These are phyloP conservation scores for Yamadazyma kanchanaburiensis DNA, from an alignment of 1,139 yeast species.

Conservation along the genomic window DNA sequence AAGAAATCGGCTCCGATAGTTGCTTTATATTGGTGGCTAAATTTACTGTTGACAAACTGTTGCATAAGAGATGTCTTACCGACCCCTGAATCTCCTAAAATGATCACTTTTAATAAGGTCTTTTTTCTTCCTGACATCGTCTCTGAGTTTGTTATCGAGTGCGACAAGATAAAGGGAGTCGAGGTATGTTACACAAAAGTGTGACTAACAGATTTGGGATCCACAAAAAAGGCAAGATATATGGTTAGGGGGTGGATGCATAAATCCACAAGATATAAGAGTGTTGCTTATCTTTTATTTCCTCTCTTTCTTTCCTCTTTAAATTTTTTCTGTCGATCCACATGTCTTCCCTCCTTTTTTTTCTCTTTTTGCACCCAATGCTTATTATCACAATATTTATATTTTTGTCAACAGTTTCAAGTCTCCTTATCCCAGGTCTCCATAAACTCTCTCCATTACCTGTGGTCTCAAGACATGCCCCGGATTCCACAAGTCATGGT, in stretches of 20 bases:
- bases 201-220: conserved; percentile 1
- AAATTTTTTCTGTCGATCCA: too few species aligned
- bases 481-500: too few species aligned
- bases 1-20: conserved; percentile 97
- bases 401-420: too few species aligned
- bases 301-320: too few species aligned
- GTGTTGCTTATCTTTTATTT: too few species aligned
- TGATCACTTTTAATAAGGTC: conserved; percentile 88
- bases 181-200: background rate
- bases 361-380: too few species aligned
- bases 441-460: too few species aligned
- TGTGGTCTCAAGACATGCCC: too few species aligned
- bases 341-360: too few species aligned
- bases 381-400: too few species aligned
- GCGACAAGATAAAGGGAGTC: too few species aligned
- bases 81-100: conserved; percentile 95
- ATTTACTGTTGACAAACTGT: conserved; percentile 93
- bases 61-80: conserved; percentile 97
- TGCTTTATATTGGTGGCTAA: conserved; percentile 94
- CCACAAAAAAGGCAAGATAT: background rate
- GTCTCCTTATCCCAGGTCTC: too few species aligned
- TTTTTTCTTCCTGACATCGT: conserved; percentile 78
- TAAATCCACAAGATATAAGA: conserved; percentile 1
- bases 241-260: background rate
- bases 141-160: conserved; percentile 1